A percentile compares a stretch with the other conserved stretches of the same genome.
phyloP scores from a whole-genome alignment of 2,329 filamentous ascomycete genomes.

The Camillea tinctor region DNA sequence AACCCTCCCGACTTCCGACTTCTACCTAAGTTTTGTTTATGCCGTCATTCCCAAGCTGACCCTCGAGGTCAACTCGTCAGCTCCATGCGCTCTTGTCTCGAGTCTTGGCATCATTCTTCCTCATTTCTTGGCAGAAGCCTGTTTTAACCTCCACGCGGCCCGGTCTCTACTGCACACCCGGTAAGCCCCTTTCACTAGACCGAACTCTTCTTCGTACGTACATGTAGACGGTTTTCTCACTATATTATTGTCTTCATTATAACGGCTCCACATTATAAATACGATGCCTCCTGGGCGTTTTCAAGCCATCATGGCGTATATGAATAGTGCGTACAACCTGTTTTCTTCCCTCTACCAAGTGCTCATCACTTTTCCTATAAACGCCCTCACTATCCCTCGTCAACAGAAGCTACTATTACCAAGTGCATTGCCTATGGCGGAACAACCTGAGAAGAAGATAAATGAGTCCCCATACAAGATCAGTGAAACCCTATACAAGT shows the following conservation, averaged over 20 bases:
- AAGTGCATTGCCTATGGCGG: conserved; percentile 5
- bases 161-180: neutral
- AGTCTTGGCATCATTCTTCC: conserved; percentile 22
- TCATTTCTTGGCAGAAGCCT: conserved; percentile 23
- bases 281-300: neutral
- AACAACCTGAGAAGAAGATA: conserved; percentile 3
- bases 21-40: neutral
- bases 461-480: conserved; percentile 33
- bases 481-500: conserved; percentile 45
- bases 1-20: too few relatives aligned
- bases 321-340: conserved; percentile 6
- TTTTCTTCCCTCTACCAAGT: conserved; percentile 25
- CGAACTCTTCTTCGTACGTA: neutral
- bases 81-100: conserved; percentile 6
- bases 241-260: neutral
- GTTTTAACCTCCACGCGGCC: conserved; percentile 17
- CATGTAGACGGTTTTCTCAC: neutral
- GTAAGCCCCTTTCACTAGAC: neutral
- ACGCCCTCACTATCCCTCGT: conserved; percentile 28
- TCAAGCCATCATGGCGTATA: neutral
- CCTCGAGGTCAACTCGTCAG: neutral
- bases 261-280: neutral
- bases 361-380: conserved; percentile 31
- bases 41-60: neutral
- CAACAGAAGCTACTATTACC: conserved; percentile 13